These are phyloP conservation scores for Triticum timopheevii DNA, from an alignment of 176 grass and related monocot species.

Conservation along the genomic window DNA sequence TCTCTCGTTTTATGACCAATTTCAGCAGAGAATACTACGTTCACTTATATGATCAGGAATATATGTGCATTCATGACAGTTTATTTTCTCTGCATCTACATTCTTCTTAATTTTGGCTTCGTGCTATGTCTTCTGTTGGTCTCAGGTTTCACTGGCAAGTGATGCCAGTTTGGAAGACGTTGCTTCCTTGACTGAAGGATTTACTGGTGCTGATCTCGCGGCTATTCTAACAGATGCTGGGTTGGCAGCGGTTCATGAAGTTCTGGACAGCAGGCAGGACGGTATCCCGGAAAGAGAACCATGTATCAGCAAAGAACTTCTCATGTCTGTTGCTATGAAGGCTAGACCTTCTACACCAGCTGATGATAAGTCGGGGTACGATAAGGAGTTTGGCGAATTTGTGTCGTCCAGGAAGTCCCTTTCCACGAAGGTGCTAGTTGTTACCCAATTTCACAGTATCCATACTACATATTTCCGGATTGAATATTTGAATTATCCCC, in stretches of 20 bases:
- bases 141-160: constrained; percentile 76
- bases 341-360: constrained; percentile 78
- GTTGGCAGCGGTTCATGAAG: constrained; percentile 77
- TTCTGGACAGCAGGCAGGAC: constrained; percentile 62
- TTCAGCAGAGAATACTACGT: background rate
- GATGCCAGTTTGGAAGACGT: constrained; percentile 64
- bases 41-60: background rate
- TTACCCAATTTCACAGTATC: background rate
- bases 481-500: background rate
- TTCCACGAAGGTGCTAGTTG: constrained; percentile 65
- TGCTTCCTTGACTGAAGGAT: constrained; percentile 86
- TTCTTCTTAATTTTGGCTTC: background rate
- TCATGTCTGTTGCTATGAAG: constrained; percentile 73
- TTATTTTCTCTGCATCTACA: constrained; percentile 8
- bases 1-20: constrained; percentile 3
- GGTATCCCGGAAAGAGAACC: constrained; percentile 42
- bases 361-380: constrained; percentile 53
- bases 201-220: constrained; percentile 88
- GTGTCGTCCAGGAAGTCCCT: constrained; percentile 74
- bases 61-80: background rate
- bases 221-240: constrained; percentile 78
- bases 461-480: background rate
- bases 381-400: constrained; percentile 79
- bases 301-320: constrained; percentile 69
- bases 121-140: constrained; percentile 18